phyloP scores from a whole-genome alignment of 495 filamentous ascomycete species.

The Chaetomium fimeti region DNA sequence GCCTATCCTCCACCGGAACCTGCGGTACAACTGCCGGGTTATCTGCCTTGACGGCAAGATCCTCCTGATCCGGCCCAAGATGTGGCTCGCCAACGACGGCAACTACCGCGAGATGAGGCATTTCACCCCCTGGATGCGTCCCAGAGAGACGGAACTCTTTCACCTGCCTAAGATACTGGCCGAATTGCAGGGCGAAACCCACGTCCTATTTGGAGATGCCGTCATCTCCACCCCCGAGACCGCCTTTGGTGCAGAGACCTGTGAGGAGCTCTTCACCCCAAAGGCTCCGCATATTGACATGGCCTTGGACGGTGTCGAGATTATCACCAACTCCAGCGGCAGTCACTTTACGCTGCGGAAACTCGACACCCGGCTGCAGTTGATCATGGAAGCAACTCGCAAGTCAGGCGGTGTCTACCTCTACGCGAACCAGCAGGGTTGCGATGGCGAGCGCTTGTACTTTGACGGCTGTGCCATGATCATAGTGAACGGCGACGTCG shows the following conservation, averaged over 20 bases:
- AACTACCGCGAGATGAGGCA: slow-evolving; percentile 70
- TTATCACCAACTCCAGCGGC: slow-evolving; percentile 74
- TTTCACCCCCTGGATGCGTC: slow-evolving; percentile 51
- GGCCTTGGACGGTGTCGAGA: slow-evolving; percentile 64
- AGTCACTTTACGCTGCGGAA: slow-evolving; percentile 72
- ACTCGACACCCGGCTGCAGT: slow-evolving; percentile 66
- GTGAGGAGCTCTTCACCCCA: slow-evolving; percentile 77
- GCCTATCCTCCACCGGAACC: slow-evolving; percentile 64
- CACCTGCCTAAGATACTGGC: slow-evolving; percentile 65
- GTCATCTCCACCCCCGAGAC: slow-evolving; percentile 73
- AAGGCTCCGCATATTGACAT: slow-evolving; percentile 53
- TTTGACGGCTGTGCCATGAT: slow-evolving; percentile 76
- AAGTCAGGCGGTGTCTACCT: slow-evolving; percentile 76
- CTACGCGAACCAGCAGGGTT: slow-evolving; percentile 64
- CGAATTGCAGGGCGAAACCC: slow-evolving; percentile 57
- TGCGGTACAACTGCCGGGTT: slow-evolving; percentile 72
- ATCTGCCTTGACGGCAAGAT: slow-evolving; percentile 67
- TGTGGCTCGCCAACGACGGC: slow-evolving; percentile 79
- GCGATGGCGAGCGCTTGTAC: slow-evolving; percentile 61
- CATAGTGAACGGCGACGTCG: slow-evolving; percentile 64
- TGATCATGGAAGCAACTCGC: slow-evolving; percentile 74
- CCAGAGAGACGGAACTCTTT: slow-evolving; percentile 63
- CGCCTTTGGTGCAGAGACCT: slow-evolving; percentile 69
- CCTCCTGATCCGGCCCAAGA: slow-evolving; percentile 76
- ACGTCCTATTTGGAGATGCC: slow-evolving; percentile 72